Base-by-base conservation (phyloP, 139 green algal genomes). In the Pedinophyceae sp. region DNA sequence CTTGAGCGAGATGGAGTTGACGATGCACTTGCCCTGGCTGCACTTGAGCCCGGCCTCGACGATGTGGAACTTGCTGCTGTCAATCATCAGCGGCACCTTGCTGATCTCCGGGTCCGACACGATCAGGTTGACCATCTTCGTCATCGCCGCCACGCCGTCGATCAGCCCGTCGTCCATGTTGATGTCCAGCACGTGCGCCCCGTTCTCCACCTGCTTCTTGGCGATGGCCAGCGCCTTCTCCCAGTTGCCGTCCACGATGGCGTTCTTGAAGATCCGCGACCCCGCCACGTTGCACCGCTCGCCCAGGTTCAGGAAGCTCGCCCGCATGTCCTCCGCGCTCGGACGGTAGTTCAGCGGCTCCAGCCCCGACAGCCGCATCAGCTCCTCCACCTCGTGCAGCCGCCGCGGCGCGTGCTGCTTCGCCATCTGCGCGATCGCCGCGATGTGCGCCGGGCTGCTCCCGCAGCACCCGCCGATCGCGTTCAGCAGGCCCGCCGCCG, bases 141-240 rank as follows among this genome's bases (percentile, higher is more conserved):
- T 93, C 89, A 97, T 97, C 47, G 88, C 88, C 0, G 73, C 54
- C 30, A 95, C 81, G 38, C 83, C 90, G 7, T 96, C 89, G 34
- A 97, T 93, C 60, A 97, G 67, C 4, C 89, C 88, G 47, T 97
- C 89, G 54, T 97, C 89, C 81, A 96, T 93, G 71, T 97, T 97
- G 77, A 97, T 93, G 75, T 97, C 89, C 62, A 97, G 78, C 51
- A 97, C 68, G 55, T 97, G 55, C 0, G 88, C 87, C 6, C 82
- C 82, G 56, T 85, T 68, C 61, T 82, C 61, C 48, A 82, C 76
- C 74, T 95, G 88, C 68, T 86, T 81, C 24, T 89, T 60, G 2
- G 84, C 88, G 52, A 97, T 97, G 52, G 57, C 53, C n/a, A 84
- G 58, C 2, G 88, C 89, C 71, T 93, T 95, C 60, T 97, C 89